phyloP scores from a whole-genome alignment of 371 early-diverging fungal genomes.

The Sporodiniella umbellata region DNA sequence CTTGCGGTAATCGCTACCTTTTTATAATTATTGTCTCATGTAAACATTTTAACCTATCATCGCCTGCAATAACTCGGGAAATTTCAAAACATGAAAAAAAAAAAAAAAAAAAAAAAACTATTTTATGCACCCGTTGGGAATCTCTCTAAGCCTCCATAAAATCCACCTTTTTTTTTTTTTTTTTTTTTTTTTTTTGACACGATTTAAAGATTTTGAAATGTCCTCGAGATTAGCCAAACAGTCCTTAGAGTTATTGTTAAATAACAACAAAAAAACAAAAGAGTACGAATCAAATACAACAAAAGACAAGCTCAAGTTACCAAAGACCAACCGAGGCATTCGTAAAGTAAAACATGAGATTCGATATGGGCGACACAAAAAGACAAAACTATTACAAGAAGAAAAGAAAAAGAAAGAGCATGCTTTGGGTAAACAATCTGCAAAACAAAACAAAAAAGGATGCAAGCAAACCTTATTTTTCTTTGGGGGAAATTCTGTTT shows the following conservation, averaged over 20 bases:
- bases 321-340: constrained; percentile 57
- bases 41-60: no score
- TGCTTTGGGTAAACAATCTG: constrained; percentile 42
- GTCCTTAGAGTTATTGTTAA: constrained; percentile 28
- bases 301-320: constrained; percentile 26
- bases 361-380: constrained; percentile 53
- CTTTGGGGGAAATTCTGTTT: no score
- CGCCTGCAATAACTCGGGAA: no score
- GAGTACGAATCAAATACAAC: constrained; percentile 4
- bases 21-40: no score
- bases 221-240: constrained; percentile 36
- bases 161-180: constrained; percentile 1
- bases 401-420: constrained; percentile 43
- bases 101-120: no score
- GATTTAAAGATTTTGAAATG: no score
- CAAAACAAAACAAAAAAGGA: background rate
- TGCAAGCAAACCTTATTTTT: no score
- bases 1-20: no score
- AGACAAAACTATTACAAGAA: constrained; percentile 27
- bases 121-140: background rate
- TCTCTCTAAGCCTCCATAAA: background rate
- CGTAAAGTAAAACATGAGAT: constrained; percentile 57
- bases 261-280: constrained; percentile 8
- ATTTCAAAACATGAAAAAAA: no score
- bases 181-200: no score